Conservation (phyloP, 2,329 filamentous ascomycete species). For the Moelleriella libera region DNA sequence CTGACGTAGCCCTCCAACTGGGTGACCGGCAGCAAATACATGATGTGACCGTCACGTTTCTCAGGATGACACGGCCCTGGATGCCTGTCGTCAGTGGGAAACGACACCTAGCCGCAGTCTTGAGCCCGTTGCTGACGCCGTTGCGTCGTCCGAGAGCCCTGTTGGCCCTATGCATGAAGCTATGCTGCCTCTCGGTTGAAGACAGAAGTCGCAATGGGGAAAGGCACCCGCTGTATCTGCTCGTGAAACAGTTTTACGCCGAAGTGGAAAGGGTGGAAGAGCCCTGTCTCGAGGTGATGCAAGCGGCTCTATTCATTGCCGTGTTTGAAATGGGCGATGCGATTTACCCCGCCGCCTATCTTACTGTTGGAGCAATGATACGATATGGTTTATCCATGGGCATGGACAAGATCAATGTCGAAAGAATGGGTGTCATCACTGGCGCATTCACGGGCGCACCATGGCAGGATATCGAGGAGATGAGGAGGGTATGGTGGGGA, state of each 20-base stretch:
- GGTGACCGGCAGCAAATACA: not conserved
- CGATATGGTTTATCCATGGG: constrained; percentile 6
- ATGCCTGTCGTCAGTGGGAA: not conserved
- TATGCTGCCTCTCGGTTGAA: not conserved
- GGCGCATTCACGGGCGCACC: not conserved
- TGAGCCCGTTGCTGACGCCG: not conserved
- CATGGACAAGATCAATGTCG: constrained; percentile 3
- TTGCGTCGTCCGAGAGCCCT: not conserved
- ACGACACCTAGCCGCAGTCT: not conserved
- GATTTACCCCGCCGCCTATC: constrained; percentile 7
- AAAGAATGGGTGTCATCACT: not conserved
- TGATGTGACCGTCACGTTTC: not conserved
- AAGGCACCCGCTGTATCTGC: not conserved
- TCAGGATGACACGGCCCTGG: not conserved
- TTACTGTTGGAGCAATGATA: constrained; percentile 6
- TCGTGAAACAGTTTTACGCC: not conserved
- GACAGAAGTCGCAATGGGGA: not conserved
- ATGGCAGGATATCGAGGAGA: constrained; percentile 7
- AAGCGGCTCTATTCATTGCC: constrained; percentile 6
- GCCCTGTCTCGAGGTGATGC: constrained; percentile 1
- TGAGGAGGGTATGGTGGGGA: constrained; percentile 7
- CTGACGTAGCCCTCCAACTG: not conserved
- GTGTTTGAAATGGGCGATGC: constrained; percentile 6
- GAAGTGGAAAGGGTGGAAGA: not conserved
- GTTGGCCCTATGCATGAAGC: not conserved